Base-by-base conservation (phyloP, 2,329 filamentous ascomycete genomes). In the Colletotrichum tofieldiae region DNA sequence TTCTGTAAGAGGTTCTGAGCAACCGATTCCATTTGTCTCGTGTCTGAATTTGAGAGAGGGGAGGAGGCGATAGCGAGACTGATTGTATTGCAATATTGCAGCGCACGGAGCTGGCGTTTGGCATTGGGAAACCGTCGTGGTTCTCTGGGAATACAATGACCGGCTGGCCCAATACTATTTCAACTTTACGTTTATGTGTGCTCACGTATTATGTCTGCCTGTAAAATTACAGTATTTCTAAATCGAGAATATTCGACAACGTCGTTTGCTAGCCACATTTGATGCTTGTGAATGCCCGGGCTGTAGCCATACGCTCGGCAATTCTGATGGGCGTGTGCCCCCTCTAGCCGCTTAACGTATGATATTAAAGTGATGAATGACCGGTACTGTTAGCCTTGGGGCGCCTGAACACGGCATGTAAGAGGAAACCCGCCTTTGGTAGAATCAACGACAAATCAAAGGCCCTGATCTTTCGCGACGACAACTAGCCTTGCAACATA, bases 31-130 rank as follows among this genome's bases (percentile, higher is more conserved):
- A 32, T 37, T 26, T 56, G 43, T 61, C 12, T 62, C 45, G 51
- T 60, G 45, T 61, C 55, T 16, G 49, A 39, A 35, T 23, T 43
- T 20, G 37, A 39, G 20, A n/a, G 16, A 55, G 26, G 52, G 32
- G 14, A 43, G 16, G 41, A 26, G 61, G n/a, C 9, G 11, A 32
- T 8, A 39, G 39, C 20, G 23, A 23, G 29, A 23, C 47, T 59
- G 65, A 37, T 67, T 39, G 58, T 54, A 51, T 45, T 54, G 23
- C 7, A 43, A 18, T 43, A 64, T 35, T 41, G 32, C 32, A 35
- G 70, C 55, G 62, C 71, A 71, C 49, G 35, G 41, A 54, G 67
- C 58, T 67, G 71, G 67, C 67, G 67, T 73, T 73, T 41, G 23
- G 39, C 37, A 54, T 55, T 73, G 71, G 67, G 49, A 73, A 62